Evolutionary conservation across 306 rosid genomes (phyloP).

Genomic region (Glycine soja): DNA sequence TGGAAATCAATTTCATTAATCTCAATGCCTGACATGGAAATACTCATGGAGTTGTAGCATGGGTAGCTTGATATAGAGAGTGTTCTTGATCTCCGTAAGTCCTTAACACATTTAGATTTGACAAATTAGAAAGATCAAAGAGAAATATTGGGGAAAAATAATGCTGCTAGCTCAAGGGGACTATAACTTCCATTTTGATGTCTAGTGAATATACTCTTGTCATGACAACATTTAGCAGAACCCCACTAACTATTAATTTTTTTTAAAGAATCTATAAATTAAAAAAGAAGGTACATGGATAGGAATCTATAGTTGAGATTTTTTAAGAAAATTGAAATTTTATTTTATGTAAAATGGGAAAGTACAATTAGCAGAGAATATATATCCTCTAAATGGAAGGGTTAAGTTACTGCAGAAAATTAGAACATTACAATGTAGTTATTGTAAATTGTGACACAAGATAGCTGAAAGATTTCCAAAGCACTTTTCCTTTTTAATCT

Average conservation of each 20-base stretch:
- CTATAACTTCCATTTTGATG: conserved; percentile 5
- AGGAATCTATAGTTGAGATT: conserved; percentile 2
- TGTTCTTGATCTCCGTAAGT: not conserved
- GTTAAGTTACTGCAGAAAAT: not conserved
- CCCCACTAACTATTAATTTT: not conserved
- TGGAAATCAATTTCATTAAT: conserved; percentile 29
- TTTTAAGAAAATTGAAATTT: not conserved
- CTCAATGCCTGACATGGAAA: conserved; percentile 3
- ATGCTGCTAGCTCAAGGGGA: not conserved
- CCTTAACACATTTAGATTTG: conserved; percentile 1
- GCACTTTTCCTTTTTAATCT: too few species aligned
- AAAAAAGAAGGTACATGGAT: conserved; percentile 15
- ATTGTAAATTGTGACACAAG: not conserved
- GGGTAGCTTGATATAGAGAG: conserved; percentile 9
- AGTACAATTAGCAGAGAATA: conserved; percentile 16
- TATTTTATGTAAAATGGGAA: not conserved
- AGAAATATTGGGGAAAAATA: not conserved
- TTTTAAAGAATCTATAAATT: too few species aligned
- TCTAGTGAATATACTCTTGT: not conserved
- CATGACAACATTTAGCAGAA: not conserved
- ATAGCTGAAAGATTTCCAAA: not conserved
- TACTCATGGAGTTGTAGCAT: conserved; percentile 3
- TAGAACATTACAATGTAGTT: not conserved
- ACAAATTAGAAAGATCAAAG: not conserved
- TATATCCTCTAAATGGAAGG: not conserved